These are phyloP conservation scores for Nitzschia sp. DNA, from an alignment of 108 stramenopile species.

Conservation along the genomic window DNA sequence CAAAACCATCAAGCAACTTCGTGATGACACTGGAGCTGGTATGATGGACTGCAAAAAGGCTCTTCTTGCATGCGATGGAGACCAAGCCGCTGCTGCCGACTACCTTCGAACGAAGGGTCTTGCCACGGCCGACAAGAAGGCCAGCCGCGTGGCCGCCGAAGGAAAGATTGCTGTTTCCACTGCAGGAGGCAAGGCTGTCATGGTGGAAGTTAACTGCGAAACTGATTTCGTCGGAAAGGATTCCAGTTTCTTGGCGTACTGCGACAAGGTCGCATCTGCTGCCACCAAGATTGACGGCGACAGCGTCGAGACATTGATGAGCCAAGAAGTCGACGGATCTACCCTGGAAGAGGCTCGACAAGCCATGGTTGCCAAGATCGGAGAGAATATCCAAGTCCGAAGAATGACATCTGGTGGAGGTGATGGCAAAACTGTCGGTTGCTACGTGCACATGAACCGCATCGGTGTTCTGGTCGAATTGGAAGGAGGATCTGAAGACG, in stretches of 20 bases:
- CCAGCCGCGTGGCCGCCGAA: slow-evolving; percentile 73
- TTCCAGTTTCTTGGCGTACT: slow-evolving; percentile 57
- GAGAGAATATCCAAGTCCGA: slow-evolving; percentile 79
- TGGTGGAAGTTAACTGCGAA: slow-evolving; percentile 89
- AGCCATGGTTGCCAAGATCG: slow-evolving; percentile 73
- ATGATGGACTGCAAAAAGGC: slow-evolving; percentile 94
- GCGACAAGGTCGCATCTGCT: slow-evolving; percentile 55
- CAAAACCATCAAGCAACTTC: slow-evolving; percentile 72
- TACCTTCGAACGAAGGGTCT: slow-evolving; percentile 76
- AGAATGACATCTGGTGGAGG: slow-evolving; percentile 48
- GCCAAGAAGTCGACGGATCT: slow-evolving; percentile 39
- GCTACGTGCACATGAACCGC: slow-evolving; percentile 74
- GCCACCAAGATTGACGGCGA: slow-evolving; percentile 46
- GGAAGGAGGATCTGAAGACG: slow-evolving; percentile 51
- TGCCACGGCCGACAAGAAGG: slow-evolving; percentile 86
- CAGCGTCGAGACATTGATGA: slow-evolving; percentile 55
- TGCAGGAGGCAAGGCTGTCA: slow-evolving; percentile 58
- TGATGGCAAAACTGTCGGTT: slow-evolving; percentile 54
- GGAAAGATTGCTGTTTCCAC: slow-evolving; percentile 65
- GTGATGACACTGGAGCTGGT: slow-evolving; percentile 71
- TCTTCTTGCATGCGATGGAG: slow-evolving; percentile 68
- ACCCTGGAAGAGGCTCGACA: slow-evolving; percentile 53
- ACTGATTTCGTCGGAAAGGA: slow-evolving; percentile 80
- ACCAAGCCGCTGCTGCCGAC: slow-evolving; percentile 69
- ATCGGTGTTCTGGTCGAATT: slow-evolving; percentile 68